A percentile compares a stretch with the other conserved stretches of the same genome.
Evolutionary conservation across 441 rosid genomes (phyloP).

Genomic region (Eugenia klotzschiana): DNA sequence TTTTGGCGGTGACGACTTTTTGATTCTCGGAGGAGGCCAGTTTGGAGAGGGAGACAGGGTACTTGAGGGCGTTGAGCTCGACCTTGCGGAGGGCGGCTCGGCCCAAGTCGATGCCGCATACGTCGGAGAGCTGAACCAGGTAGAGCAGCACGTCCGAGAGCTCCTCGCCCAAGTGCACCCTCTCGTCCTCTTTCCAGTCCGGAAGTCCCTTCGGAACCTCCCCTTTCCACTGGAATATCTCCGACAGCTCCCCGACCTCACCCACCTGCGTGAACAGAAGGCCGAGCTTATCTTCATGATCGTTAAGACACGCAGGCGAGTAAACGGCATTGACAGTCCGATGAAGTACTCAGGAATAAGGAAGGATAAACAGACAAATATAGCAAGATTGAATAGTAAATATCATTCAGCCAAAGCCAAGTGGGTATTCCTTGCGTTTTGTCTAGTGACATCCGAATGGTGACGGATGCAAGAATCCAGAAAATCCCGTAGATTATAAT

Average conservation of each 20-base stretch:
- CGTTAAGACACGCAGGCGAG: neutral
- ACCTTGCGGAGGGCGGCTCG: constrained; percentile 72
- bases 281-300: neutral
- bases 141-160: constrained; percentile 79
- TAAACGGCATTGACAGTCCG: neutral
- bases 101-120: constrained; percentile 64
- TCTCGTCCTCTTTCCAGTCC: constrained; percentile 77
- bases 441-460: neutral
- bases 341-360: neutral
- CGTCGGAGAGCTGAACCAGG: constrained; percentile 75
- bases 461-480: neutral
- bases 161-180: constrained; percentile 73
- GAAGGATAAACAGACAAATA: neutral
- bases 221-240: constrained; percentile 95
- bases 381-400: neutral
- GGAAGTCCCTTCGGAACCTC: constrained; percentile 79
- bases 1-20: neutral
- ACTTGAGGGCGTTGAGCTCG: constrained; percentile 67
- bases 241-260: constrained; percentile 80
- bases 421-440: neutral
- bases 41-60: constrained; percentile 29
- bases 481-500: neutral
- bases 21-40: constrained; percentile 4
- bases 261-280: constrained; percentile 37
- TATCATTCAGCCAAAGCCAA: neutral